A percentile compares a stretch with the other conserved stretches of the same genome.
These are phyloP conservation scores for Plasmopara viticola DNA, from an alignment of 352 stramenopile species.

Conservation along the genomic window DNA sequence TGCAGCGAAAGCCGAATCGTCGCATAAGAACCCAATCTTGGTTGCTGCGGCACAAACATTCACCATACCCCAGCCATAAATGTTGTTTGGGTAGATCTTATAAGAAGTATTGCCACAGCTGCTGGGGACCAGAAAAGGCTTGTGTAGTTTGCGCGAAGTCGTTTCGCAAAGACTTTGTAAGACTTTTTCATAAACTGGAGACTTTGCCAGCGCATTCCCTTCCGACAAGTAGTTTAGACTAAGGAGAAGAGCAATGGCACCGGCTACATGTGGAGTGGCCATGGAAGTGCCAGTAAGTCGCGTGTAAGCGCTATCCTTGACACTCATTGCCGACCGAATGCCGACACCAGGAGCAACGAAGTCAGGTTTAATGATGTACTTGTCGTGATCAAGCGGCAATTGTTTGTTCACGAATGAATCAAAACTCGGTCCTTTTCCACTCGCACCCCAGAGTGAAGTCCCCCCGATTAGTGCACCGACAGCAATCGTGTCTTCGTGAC, in stretches of 20 bases:
- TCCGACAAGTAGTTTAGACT: conserved; percentile 22
- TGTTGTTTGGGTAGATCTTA: conserved; percentile 66
- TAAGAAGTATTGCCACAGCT: conserved; percentile 59
- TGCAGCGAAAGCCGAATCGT: conserved; percentile 3
- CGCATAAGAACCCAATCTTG: conserved; percentile 33
- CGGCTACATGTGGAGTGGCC: conserved; percentile 63
- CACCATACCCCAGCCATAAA: conserved; percentile 58
- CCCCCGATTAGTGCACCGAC: conserved; percentile 57
- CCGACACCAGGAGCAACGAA: conserved; percentile 64
- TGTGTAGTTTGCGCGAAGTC: conserved; percentile 39
- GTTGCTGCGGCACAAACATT: conserved; percentile 48
- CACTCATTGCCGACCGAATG: conserved; percentile 60
- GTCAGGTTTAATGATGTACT: conserved; percentile 58
- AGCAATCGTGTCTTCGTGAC: conserved; percentile 41
- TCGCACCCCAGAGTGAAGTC: conserved; percentile 57
- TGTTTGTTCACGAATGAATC: too few relatives aligned
- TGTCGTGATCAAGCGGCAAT: too few relatives aligned
- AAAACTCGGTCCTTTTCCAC: conserved; percentile 53
- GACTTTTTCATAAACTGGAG: conserved; percentile 26
- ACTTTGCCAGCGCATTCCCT: conserved; percentile 6
- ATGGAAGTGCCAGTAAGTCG: conserved; percentile 70
- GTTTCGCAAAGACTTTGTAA: conserved; percentile 32
- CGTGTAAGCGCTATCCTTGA: conserved; percentile 48
- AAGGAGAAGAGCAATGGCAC: conserved; percentile 51
- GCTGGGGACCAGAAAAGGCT: conserved; percentile 63